Evolutionary conservation across 2,329 filamentous ascomycete genomes (phyloP).

Genomic region (Colletotrichum lupini): DNA sequence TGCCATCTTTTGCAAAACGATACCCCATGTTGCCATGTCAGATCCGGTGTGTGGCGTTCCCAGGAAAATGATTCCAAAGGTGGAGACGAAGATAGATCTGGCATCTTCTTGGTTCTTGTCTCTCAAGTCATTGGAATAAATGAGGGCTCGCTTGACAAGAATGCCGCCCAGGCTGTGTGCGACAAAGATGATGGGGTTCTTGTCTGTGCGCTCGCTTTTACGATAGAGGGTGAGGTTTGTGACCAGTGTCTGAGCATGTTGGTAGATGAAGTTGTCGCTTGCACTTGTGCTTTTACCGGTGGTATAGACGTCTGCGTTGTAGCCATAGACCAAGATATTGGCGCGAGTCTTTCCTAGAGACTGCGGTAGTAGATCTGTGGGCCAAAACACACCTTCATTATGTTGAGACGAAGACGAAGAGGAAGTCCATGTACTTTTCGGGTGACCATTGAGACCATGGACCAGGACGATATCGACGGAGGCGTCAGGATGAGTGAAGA

Average conservation of each 20-base stretch:
- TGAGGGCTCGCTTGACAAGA: conserved; percentile 75
- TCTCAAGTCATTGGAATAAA: conserved; percentile 72
- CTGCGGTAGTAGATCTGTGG: conserved; percentile 71
- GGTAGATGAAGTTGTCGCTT: conserved; percentile 74
- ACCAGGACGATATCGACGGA: conserved; percentile 76
- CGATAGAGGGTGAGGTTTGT: conserved; percentile 72
- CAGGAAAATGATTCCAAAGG: conserved; percentile 80
- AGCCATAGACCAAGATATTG: conserved; percentile 78
- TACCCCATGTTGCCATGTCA: conserved; percentile 75
- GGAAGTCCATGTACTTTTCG: conserved; percentile 69
- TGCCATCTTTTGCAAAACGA: conserved; percentile 75
- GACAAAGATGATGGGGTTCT: conserved; percentile 80
- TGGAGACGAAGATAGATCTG: conserved; percentile 78
- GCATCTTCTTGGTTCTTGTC: conserved; percentile 71
- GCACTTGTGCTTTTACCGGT: conserved; percentile 58
- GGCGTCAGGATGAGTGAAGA: conserved; percentile 69
- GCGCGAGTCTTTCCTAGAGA: conserved; percentile 67
- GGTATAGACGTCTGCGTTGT: conserved; percentile 74
- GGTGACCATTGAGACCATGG: conserved; percentile 76
- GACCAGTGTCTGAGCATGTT: conserved; percentile 78
- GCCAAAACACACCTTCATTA: conserved; percentile 73
- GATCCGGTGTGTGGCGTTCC: conserved; percentile 81
- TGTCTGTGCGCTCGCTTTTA: conserved; percentile 64
- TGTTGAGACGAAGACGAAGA: conserved; percentile 54
- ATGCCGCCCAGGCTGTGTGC: conserved; percentile 81